Conservation (phyloP, 345 rosid genomes). For the Brassica rapa region DNA sequence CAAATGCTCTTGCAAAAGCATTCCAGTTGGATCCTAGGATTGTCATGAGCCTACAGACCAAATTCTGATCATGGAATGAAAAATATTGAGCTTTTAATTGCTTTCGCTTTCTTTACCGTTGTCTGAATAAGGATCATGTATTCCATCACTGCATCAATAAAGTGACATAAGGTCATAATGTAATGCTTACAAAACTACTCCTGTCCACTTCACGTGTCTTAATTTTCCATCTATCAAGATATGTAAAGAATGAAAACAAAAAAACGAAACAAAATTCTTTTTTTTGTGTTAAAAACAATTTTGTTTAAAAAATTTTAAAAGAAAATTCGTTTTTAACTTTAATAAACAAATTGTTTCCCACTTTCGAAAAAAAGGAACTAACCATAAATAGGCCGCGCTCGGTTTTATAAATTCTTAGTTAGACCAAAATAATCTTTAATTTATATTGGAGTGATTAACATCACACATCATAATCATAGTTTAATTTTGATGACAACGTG, state of each 20-base stretch:
- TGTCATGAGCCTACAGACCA: neutral
- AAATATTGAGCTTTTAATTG: neutral
- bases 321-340: neutral
- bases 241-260: neutral
- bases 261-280: too few relatives aligned
- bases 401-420: neutral
- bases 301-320: too few relatives aligned
- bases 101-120: neutral
- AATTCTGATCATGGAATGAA: neutral
- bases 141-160: neutral
- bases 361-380: neutral
- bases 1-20: constrained; percentile 15
- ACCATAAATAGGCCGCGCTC: too few relatives aligned
- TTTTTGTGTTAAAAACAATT: too few relatives aligned
- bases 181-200: neutral
- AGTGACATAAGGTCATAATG: neutral
- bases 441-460: neutral
- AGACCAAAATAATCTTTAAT: neutral
- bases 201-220: neutral
- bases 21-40: constrained; percentile 23
- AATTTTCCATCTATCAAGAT: neutral
- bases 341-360: neutral
- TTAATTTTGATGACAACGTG: neutral
- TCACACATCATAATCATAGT: neutral
- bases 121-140: neutral